phyloP scores from a whole-genome alignment of 495 filamentous ascomycete species.

The Penicillium ochrochloron region DNA sequence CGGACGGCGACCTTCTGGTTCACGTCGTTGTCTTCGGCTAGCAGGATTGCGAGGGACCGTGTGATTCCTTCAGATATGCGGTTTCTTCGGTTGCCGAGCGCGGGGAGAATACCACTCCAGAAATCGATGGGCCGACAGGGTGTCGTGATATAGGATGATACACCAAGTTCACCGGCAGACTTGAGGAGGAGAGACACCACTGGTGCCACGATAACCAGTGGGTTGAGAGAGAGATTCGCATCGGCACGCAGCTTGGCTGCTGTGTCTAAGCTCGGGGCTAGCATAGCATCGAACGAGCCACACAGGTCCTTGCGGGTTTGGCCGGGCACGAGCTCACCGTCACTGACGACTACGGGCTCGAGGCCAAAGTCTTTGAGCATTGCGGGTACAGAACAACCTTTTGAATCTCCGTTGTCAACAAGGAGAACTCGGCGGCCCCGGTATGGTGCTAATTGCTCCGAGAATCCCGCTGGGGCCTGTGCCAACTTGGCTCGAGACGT shows the following conservation, averaged over 20 bases:
- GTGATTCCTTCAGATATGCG: constrained; percentile 83
- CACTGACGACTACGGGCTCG: constrained; percentile 70
- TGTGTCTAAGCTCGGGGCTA: constrained; percentile 84
- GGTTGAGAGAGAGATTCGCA: constrained; percentile 87
- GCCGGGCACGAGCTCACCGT: constrained; percentile 45
- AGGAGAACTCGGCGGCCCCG: constrained; percentile 79
- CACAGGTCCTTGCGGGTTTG: constrained; percentile 55
- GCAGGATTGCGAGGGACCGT: constrained; percentile 84
- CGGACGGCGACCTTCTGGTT: constrained; percentile 80
- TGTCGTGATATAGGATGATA: constrained; percentile 93
- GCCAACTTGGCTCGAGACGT: constrained; percentile 76
- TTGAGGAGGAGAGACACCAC: constrained; percentile 83
- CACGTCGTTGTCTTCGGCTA: constrained; percentile 82
- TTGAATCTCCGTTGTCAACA: constrained; percentile 78
- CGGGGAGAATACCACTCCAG: constrained; percentile 91
- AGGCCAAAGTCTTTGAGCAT: constrained; percentile 76
- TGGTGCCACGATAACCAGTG: constrained; percentile 85
- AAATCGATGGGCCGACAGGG: constrained; percentile 89
- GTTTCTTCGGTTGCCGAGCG: constrained; percentile 83
- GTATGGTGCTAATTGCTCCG: constrained; percentile 80
- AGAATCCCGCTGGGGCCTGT: constrained; percentile 68
- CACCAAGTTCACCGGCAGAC: constrained; percentile 87
- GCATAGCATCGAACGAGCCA: constrained; percentile 80
- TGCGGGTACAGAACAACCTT: constrained; percentile 64
- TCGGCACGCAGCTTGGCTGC: constrained; percentile 76